A percentile compares a stretch with the other conserved stretches of the same genome.
Conservation (phyloP, 495 filamentous ascomycete species). For the Acidiella bohemica region DNA sequence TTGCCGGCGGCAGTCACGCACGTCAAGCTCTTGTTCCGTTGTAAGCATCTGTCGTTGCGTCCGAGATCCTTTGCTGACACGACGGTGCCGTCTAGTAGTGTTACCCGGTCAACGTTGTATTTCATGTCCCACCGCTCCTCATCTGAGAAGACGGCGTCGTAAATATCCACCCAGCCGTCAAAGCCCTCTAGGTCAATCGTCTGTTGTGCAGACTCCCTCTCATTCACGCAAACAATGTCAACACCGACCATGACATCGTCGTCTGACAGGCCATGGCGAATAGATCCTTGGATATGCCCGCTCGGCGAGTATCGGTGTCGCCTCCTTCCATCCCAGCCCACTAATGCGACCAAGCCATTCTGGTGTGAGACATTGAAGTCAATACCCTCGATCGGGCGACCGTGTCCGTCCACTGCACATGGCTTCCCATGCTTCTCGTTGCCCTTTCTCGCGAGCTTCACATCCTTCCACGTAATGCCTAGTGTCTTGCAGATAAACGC, state of each 20-base stretch:
- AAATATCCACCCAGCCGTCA: constrained; percentile 57
- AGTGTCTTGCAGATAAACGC: constrained; percentile 51
- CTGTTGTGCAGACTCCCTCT: constrained; percentile 45
- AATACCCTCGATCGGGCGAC: constrained; percentile 29
- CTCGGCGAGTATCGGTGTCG: constrained; percentile 24
- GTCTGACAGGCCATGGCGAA: constrained; percentile 1
- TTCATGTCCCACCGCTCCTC: constrained; percentile 47
- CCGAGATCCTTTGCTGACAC: constrained; percentile 24
- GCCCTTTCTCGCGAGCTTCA: constrained; percentile 45
- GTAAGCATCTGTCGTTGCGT: constrained; percentile 23
- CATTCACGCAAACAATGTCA: constrained; percentile 63
- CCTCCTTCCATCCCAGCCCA: constrained; percentile 29
- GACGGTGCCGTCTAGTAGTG: constrained; percentile 25
- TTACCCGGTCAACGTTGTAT: constrained; percentile 27
- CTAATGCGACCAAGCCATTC: constrained; percentile 57
- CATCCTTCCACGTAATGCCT: constrained; percentile 50
- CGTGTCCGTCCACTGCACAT: constrained; percentile 30
- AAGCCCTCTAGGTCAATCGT: constrained; percentile 40
- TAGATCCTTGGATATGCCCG: constrained; percentile 12
- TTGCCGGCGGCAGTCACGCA: constrained; percentile 21
- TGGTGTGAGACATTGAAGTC: constrained; percentile 88
- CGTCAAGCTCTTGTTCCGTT: constrained; percentile 21
- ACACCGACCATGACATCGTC: constrained; percentile 38
- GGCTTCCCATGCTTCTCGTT: constrained; percentile 49
- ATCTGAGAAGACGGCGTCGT: constrained; percentile 60